Base-by-base conservation (phyloP, 2,329 filamentous ascomycete genomes). In the Didymellaceae sp. region DNA sequence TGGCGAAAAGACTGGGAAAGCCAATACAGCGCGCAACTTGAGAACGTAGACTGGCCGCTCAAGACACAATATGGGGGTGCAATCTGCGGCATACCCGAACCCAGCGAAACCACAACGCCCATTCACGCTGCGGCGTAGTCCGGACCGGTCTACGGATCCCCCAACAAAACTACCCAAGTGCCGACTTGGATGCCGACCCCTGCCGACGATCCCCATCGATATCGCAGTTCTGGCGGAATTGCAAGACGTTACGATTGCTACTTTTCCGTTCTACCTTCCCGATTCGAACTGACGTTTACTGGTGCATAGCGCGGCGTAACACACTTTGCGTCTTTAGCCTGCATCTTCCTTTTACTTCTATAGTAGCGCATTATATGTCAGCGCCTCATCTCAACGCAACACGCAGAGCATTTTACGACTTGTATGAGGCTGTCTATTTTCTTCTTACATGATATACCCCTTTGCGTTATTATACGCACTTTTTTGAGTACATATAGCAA, bases 1-100 rank as follows among this genome's bases (percentile, higher is more conserved):
- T 71, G 73, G 62, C 62, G 66, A 9, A 68, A 63, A 49, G 67
- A 69, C 39, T 73, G 68, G 67, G 68, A 72, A 37, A 57, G 51
- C 8, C 61, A 72, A 39, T 57, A 70, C 34, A 49, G 52, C 26
- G 57, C 53, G 8, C 53, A 71, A 2, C 51, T 72, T 5, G 65
- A 68, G 17, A 65, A 66, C 22, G 67, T 65, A 21, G 55, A 62
- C 21, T 73, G 67, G 66, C 70, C 70, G 2, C 45, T 62, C n/a
- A 44, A 55, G 11, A 41, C 35, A 20, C 48, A 52, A 28, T 46
- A 51, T 51, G n/a, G 50, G 59, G 22, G 24, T 33, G 45, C 6
- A 4, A 46, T 52, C 6, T 52, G 48, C 21, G 48, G 48, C 6
- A 62, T 67, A 20, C 54, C 62, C n/a, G 48, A 59, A 21, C 49